phyloP scores from a whole-genome alignment of 768 basidiomycete genomes.

The Symmetrospora coprosmae region DNA sequence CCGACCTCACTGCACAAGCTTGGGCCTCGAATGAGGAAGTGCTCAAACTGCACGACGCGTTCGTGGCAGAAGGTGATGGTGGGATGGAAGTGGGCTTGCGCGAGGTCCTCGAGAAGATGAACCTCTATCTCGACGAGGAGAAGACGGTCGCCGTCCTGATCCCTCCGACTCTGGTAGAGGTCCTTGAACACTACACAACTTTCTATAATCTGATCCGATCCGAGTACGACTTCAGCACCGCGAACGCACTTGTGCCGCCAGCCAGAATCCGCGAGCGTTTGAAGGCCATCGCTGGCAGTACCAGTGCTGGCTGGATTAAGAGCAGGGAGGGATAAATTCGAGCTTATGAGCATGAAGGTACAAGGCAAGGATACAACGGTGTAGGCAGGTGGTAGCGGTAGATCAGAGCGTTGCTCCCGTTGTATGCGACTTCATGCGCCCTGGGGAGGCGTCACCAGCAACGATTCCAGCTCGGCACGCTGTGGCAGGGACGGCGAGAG shows the following conservation, averaged over 20 bases:
- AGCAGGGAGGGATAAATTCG: constrained; percentile 3
- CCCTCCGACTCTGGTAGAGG: constrained; percentile 50
- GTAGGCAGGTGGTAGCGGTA: too few species aligned
- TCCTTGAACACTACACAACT: constrained; percentile 58
- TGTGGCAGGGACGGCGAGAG: too few species aligned
- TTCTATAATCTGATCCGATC: constrained; percentile 52
- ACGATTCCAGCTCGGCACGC: too few species aligned
- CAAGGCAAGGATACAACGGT: too few species aligned
- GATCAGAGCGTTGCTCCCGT: too few species aligned
- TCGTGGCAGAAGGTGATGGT: constrained; percentile 36
- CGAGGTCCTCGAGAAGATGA: constrained; percentile 46
- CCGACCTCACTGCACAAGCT: constrained; percentile 38
- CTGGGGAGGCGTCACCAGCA: too few species aligned
- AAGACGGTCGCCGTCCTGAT: constrained; percentile 64
- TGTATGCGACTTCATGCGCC: too few species aligned
- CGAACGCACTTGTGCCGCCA: background rate
- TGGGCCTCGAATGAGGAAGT: constrained; percentile 48
- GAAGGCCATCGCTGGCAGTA: constrained; percentile 1
- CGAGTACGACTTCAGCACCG: constrained; percentile 37
- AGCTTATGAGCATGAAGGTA: too few species aligned
- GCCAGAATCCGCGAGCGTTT: constrained; percentile 13
- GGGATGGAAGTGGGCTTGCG: constrained; percentile 47
- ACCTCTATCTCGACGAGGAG: constrained; percentile 66
- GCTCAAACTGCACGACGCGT: constrained; percentile 45
- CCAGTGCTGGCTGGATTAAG: background rate